Evolutionary conservation across 306 rosid genomes (phyloP).

Genomic region (Hippophae tibetana): DNA sequence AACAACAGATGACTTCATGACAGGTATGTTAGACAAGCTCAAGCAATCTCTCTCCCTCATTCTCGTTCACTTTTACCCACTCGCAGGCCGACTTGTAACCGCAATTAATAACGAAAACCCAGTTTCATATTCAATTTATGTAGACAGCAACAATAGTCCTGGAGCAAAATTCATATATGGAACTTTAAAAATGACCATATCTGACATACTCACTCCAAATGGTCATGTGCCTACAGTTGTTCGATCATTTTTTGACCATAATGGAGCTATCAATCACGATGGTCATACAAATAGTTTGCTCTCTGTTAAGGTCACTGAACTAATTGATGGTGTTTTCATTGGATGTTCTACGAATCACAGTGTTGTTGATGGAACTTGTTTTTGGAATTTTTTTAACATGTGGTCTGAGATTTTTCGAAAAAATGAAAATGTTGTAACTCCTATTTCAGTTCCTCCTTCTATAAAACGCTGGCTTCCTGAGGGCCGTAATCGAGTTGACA

Average conservation of each 20-base stretch:
- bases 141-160: constrained; percentile 27
- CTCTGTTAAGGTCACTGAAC: constrained; percentile 44
- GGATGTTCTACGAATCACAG: constrained; percentile 56
- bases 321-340: constrained; percentile 50
- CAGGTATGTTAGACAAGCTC: constrained; percentile 25
- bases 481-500: constrained; percentile 23
- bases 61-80: constrained; percentile 18
- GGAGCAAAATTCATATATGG: constrained; percentile 51
- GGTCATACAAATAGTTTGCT: constrained; percentile 48
- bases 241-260: constrained; percentile 47
- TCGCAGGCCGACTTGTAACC: constrained; percentile 41
- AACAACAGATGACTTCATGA: constrained; percentile 7
- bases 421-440: background rate
- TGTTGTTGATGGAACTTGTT: constrained; percentile 45
- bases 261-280: constrained; percentile 48
- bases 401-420: constrained; percentile 52
- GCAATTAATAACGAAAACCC: constrained; percentile 12
- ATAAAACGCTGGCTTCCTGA: constrained; percentile 43
- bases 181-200: constrained; percentile 28
- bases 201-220: constrained; percentile 43
- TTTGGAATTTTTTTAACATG: constrained; percentile 49
- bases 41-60: background rate
- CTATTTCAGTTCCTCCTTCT: constrained; percentile 26
- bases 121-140: constrained; percentile 22
- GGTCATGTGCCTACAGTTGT: constrained; percentile 36